Evolutionary conservation across 169 alveolate genomes (phyloP).

Genomic region (Plasmodium gonderi): DNA sequence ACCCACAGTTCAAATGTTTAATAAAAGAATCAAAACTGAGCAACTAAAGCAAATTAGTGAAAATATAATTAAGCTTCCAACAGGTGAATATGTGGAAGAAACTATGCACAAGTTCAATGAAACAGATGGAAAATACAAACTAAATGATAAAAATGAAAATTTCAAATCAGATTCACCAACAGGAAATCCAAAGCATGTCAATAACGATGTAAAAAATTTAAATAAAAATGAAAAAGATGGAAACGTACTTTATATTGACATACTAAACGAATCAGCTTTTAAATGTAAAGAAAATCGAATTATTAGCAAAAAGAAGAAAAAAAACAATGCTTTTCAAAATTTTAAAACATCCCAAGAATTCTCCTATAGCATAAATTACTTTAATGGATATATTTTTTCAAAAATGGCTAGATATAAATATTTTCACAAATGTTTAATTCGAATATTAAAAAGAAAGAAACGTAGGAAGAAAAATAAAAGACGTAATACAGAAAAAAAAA

Average conservation of each 20-base stretch:
- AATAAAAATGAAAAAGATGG: neutral
- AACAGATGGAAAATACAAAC: neutral
- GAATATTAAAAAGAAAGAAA: constrained; percentile 37
- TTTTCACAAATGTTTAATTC: constrained; percentile 66
- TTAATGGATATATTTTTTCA: constrained; percentile 53
- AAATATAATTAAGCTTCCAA: neutral
- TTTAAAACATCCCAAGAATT: constrained; percentile 53
- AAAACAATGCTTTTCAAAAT: constrained; percentile 14
- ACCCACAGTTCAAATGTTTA: neutral
- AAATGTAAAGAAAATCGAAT: constrained; percentile 22
- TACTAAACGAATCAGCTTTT: constrained; percentile 66
- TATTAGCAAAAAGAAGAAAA: constrained; percentile 13
- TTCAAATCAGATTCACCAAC: neutral
- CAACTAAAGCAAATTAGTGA: neutral
- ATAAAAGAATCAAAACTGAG: constrained; percentile 5
- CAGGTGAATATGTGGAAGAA: neutral
- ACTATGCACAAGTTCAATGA: neutral
- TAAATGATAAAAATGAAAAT: neutral
- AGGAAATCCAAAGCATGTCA: neutral
- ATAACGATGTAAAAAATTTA: neutral
- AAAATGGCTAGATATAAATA: constrained; percentile 72
- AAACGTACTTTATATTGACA: constrained; percentile 54
- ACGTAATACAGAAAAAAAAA: neutral
- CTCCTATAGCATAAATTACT: constrained; percentile 31
- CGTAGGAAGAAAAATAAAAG: neutral